Base-by-base conservation (phyloP, 805 yeast species). In the Yamadazyma olivae region DNA sequence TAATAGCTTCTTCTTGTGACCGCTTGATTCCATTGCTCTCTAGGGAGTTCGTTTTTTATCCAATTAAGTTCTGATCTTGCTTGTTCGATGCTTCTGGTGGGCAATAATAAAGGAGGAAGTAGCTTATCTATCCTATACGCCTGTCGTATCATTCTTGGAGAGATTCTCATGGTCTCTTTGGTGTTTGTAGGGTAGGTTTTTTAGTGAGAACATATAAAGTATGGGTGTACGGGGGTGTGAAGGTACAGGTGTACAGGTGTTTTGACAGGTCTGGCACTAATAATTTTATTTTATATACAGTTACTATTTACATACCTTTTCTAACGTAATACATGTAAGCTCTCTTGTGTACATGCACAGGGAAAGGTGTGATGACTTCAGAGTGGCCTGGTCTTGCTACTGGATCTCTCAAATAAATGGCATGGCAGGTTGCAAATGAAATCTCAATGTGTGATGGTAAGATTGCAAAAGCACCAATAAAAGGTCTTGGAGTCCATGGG, bases 361-460 rank as follows among this genome's bases (percentile, higher is more conserved):
- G 81, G 61, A 83, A 87, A 36, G 99, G 99, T 38, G 96, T 71
- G 44, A 93, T 85, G 41, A 93, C 95, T 69, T 93, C 99, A 21
- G 96, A 84, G 56, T 86, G 90, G 39, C 96, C 97, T 5, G 97
- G 96, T 59, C 97, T 79, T 10, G 97, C 95, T 33, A 93, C 89
- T 12, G 99, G 99, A 59, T 93, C 95, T 64, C 97, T 83, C 59
- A 93, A 65, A 61, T 91, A 93, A n/a, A 93, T 84, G 4, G 96
- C 97, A 59, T 90, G 96, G 58, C 98, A 91, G 4, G 97, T 88
- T 44, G 77, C 75, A 61, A 86, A 91, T 16, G 95, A 85, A 30
- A 93, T 68, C 65, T 93, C 98, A 36, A 93, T 68, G 61, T 93
- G 98, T 44, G 85, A 81, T 19, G 99, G 99, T 52, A 87, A 73